Conservation (phyloP, 192 early-diverging fungal species). For the Dispira parvispora region DNA sequence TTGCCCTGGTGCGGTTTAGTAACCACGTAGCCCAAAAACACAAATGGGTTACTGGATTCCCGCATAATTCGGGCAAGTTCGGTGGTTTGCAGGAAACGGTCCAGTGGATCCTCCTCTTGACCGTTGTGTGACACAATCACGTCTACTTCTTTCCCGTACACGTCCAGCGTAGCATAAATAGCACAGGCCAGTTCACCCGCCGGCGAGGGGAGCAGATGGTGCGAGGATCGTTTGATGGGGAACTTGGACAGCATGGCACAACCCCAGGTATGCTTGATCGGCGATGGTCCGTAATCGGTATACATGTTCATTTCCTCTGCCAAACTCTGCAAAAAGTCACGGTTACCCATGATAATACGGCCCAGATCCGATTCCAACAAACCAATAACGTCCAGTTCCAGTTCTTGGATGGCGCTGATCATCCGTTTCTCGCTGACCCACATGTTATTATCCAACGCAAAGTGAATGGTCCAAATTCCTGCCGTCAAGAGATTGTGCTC, state of each 20-base stretch:
- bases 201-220: constrained; percentile 64
- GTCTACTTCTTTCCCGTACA: constrained; percentile 60
- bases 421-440: constrained; percentile 60
- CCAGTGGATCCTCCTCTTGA: constrained; percentile 58
- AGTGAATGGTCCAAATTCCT: constrained; percentile 77
- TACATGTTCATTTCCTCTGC: constrained; percentile 61
- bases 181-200: constrained; percentile 68
- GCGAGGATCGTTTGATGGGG: constrained; percentile 54
- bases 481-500: constrained; percentile 51
- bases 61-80: constrained; percentile 64
- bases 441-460: constrained; percentile 74
- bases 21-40: constrained; percentile 70
- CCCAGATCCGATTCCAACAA: constrained; percentile 61
- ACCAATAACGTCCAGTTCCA: constrained; percentile 65
- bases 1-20: constrained; percentile 44
- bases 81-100: constrained; percentile 57
- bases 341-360: constrained; percentile 73
- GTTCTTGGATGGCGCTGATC: constrained; percentile 52
- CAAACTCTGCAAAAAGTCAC: constrained; percentile 63
- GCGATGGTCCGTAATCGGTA: constrained; percentile 67
- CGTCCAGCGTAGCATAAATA: constrained; percentile 73
- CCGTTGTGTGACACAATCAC: constrained; percentile 73
- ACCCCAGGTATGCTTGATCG: constrained; percentile 76
- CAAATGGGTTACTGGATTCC: constrained; percentile 50
- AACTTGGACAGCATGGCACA: constrained; percentile 73